These are phyloP conservation scores for Magnolia sinica DNA, from an alignment of 164 flowering plant species.

Conservation along the genomic window DNA sequence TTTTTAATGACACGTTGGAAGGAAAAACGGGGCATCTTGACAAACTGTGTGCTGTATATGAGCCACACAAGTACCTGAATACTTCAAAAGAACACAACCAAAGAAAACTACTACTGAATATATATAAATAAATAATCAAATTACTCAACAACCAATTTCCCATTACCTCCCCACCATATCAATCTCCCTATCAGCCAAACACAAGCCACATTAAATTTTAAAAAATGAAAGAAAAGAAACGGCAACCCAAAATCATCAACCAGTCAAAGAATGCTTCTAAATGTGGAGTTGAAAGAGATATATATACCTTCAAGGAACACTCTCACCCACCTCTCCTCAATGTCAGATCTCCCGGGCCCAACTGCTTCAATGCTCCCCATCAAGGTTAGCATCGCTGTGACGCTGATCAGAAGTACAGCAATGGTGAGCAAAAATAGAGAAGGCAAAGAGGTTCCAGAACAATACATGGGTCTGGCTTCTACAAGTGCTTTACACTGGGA, in stretches of 20 bases:
- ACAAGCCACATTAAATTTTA: not conserved
- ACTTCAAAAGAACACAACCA: not conserved
- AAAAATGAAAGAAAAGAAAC: not conserved
- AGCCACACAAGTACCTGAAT: too few relatives aligned
- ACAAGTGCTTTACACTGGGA: not conserved
- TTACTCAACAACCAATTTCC: slow-evolving; percentile 4
- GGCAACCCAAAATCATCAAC: slow-evolving; percentile 1
- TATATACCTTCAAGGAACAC: not conserved
- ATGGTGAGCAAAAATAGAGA: not conserved
- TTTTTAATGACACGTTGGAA: too few relatives aligned
- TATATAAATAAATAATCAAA: too few relatives aligned
- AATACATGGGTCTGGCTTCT: not conserved
- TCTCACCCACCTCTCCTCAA: not conserved
- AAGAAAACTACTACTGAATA: not conserved
- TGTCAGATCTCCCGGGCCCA: not conserved
- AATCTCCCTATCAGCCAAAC: not conserved
- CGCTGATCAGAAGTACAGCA: not conserved
- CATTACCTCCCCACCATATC: slow-evolving; percentile 1
- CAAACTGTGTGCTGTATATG: too few relatives aligned
- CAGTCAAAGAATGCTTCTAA: slow-evolving; percentile 13
- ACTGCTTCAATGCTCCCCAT: not conserved
- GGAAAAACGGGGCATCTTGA: too few relatives aligned
- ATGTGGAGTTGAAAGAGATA: not conserved
- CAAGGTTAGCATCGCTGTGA: not conserved
- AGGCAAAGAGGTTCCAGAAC: not conserved